Base-by-base conservation (phyloP, 2,329 filamentous ascomycete species). In the Aspergillus luchuensis region DNA sequence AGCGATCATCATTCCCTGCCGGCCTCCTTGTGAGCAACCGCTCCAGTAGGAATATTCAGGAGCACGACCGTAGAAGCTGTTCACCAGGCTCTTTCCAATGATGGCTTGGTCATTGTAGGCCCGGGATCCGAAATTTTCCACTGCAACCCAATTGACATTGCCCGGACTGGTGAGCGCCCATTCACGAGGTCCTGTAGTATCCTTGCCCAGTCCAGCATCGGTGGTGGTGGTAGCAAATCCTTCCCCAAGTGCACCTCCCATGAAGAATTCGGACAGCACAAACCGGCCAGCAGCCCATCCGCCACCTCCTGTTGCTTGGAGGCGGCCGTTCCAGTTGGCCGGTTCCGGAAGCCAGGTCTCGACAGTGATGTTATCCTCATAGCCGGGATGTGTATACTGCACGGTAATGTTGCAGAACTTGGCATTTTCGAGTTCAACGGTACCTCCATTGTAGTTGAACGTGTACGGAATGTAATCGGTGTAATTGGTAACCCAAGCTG, bases 21-120 rank as follows among this genome's bases (percentile, higher is more conserved):
- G 70, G 17, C 80, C 80, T 57, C 80, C 80, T 13, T 75, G 75
- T 2, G 78, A 80, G 68, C 80, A 82, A 17, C 78, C 79, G 47
- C 77, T 67, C 66, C 77, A 81, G 69, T 82, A 82, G 4, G 77
- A 78, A 58, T 72, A 77, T 8, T 66, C 65, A 7, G 69, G 68
- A 8, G 56, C 56, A n/a, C 60, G 54, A 2, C 70, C 71, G 48
- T 79, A 80, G 57, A 69, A 77, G 5, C 61, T 66, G 5, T 59
- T 53, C 1, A 68, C 71, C 13, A 76, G 7, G 5, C 57, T 39
- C 49, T 70, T 67, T 2, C 70, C 75, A 33, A 80, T 67, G 15
- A 71, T 25, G 15, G 51, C 57, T 19, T 30, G 45, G n/a, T 58
- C 57, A n/a, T 48, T 50, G 8, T 50, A 47, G 2, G 58, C 28